Percentiles rank a stretch among this genome's conserved stretches.
These are phyloP conservation scores for Aspergillus ustus DNA, from an alignment of 2,329 filamentous ascomycete species.

Conservation along the genomic window DNA sequence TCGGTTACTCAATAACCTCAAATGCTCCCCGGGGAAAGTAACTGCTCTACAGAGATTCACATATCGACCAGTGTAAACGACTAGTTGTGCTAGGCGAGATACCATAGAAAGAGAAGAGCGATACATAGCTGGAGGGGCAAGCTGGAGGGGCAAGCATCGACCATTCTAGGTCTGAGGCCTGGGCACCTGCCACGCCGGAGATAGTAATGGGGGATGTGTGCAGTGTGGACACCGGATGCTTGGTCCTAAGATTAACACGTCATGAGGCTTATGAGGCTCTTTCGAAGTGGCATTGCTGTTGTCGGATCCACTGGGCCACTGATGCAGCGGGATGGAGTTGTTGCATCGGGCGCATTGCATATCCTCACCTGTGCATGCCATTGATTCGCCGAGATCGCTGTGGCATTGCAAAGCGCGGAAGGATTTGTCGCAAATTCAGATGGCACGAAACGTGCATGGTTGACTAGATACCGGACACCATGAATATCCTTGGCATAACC, in stretches of 20 bases:
- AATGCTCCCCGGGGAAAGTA: too few species aligned
- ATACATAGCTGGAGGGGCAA: neutral
- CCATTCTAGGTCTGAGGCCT: neutral
- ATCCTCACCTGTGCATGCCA: neutral
- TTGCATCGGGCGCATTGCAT: neutral
- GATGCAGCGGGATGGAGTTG: neutral
- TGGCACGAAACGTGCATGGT: too few species aligned
- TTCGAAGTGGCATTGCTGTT: neutral
- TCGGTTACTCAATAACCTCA: too few species aligned
- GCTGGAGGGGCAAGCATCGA: too few species aligned
- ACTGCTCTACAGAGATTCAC: too few species aligned
- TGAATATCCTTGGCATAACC: too few species aligned
- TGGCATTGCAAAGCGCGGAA: too few species aligned
- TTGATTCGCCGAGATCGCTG: too few species aligned
- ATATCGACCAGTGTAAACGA: too few species aligned
- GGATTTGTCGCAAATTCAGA: too few species aligned
- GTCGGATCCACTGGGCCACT: neutral
- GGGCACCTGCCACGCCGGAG: neutral
- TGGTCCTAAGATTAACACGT: neutral
- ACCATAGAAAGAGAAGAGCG: neutral
- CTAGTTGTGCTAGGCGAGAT: neutral
- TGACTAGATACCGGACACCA: too few species aligned
- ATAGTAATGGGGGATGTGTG: neutral
- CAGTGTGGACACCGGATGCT: neutral
- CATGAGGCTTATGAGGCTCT: conserved; percentile 6